phyloP scores from a whole-genome alignment of 257 asterid species.

The Asclepias syriaca region DNA sequence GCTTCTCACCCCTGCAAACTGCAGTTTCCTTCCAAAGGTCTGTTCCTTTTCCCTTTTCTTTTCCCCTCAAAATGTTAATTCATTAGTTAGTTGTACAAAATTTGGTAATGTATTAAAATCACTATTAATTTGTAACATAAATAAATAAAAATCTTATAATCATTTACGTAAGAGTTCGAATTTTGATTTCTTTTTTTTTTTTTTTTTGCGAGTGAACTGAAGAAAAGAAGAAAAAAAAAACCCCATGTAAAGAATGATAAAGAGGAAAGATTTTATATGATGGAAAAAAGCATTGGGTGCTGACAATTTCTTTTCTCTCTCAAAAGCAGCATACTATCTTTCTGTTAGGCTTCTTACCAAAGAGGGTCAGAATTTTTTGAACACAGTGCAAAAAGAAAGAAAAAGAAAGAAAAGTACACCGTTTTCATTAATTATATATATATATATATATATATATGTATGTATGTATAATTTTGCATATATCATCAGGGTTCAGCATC shows the following conservation, averaged over 20 bases:
- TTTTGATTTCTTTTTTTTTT: no score
- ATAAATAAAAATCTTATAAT: no score
- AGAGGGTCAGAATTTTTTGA: conserved; percentile 38
- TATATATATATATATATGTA: neutral
- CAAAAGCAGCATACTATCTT: conserved; percentile 45
- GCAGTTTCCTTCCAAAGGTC: conserved; percentile 40
- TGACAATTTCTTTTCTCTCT: conserved; percentile 6
- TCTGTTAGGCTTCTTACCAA: conserved; percentile 12
- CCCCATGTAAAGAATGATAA: neutral
- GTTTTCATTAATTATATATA: conserved; percentile 12
- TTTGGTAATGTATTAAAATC: no score
- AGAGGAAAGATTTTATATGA: conserved; percentile 26
- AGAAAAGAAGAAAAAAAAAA: no score
- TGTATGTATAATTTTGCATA: no score
- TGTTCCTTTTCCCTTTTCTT: neutral
- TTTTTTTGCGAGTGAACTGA: no score
- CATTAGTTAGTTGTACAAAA: no score
- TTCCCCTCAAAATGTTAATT: no score
- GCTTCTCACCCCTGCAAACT: conserved; percentile 24
- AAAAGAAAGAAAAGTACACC: conserved; percentile 2
- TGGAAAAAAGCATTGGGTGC: conserved; percentile 36
- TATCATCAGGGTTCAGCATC: conserved; percentile 45
- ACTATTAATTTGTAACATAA: no score
- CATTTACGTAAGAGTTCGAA: no score
- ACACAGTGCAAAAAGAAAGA: conserved; percentile 19